Conservation (phyloP, 2,329 filamentous ascomycete species). For the Alternaria gaisen region DNA sequence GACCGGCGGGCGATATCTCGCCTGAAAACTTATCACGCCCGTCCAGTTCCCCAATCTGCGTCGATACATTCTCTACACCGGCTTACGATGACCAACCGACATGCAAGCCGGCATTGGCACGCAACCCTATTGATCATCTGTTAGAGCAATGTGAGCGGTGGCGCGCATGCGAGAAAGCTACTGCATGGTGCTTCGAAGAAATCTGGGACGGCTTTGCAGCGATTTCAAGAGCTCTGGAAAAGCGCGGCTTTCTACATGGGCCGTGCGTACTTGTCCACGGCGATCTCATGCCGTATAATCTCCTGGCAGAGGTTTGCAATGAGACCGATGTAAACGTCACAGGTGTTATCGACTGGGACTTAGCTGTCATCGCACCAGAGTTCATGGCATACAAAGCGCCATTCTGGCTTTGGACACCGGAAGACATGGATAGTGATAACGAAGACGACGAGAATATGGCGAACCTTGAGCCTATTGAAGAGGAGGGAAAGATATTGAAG, state of each 20-base stretch:
- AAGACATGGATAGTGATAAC: background rate
- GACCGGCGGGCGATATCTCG: background rate
- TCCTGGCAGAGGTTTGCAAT: constrained; percentile 32
- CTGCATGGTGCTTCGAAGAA: constrained; percentile 7
- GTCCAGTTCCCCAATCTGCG: background rate
- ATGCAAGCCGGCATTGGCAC: background rate
- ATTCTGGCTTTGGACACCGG: constrained; percentile 41
- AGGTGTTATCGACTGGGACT: constrained; percentile 49
- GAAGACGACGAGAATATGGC: background rate
- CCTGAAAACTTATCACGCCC: background rate
- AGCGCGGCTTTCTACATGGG: constrained; percentile 17
- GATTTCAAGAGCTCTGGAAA: constrained; percentile 19
- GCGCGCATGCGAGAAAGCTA: constrained; percentile 1
- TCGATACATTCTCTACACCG: constrained; percentile 10
- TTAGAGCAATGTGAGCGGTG: constrained; percentile 19
- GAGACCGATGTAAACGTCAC: constrained; percentile 22
- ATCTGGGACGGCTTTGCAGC: constrained; percentile 20
- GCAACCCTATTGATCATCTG: constrained; percentile 1
- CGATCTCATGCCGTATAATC: constrained; percentile 40
- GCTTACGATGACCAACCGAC: background rate
- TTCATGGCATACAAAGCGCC: constrained; percentile 46
- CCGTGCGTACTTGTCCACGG: constrained; percentile 31
- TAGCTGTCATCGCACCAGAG: constrained; percentile 39
- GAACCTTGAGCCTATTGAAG: background rate
- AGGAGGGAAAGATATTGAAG: constrained; percentile 33